Evolutionary conservation across 2,329 filamentous ascomycete genomes (phyloP).

Genomic region (Helotiales sp.): DNA sequence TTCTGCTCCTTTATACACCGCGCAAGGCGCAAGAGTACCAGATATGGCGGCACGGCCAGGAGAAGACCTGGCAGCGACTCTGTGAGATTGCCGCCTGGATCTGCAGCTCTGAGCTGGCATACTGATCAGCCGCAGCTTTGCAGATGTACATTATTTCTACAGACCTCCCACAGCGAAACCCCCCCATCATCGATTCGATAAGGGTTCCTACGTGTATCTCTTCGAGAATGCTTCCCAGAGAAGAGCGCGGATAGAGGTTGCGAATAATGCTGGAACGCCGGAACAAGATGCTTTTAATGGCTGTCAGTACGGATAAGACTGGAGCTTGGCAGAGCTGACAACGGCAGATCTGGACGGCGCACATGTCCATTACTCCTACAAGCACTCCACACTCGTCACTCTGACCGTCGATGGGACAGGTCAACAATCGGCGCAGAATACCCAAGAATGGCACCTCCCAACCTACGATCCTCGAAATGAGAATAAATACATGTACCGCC

Average conservation of each 20-base stretch:
- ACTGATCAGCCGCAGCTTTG: conserved; percentile 55
- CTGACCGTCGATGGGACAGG: conserved; percentile 56
- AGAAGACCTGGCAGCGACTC: conserved; percentile 52
- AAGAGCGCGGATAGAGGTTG: conserved; percentile 71
- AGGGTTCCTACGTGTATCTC: conserved; percentile 76
- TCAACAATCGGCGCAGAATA: conserved; percentile 37
- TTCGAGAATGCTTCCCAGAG: conserved; percentile 71
- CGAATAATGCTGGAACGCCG: conserved; percentile 71
- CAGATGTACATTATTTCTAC: conserved; percentile 79
- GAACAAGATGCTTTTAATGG: conserved; percentile 81
- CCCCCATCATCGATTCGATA: conserved; percentile 79
- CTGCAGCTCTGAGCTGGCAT: background rate
- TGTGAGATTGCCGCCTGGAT: conserved; percentile 43
- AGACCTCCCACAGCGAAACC: conserved; percentile 64
- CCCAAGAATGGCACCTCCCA: conserved; percentile 73
- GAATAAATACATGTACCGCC: conserved; percentile 75
- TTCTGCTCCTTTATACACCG: background rate
- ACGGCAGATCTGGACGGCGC: conserved; percentile 64
- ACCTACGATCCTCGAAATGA: conserved; percentile 72
- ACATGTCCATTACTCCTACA: conserved; percentile 69
- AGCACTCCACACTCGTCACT: conserved; percentile 70
- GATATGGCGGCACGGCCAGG: conserved; percentile 49
- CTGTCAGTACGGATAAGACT: conserved; percentile 51
- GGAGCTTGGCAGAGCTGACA: conserved; percentile 6
- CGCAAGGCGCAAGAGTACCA: conserved; percentile 5